Percentiles rank a stretch among this genome's conserved stretches.
phyloP scores from a whole-genome alignment of 176 grass and related monocot species.

The bread wheat (Triticum aestivum) region DNA sequence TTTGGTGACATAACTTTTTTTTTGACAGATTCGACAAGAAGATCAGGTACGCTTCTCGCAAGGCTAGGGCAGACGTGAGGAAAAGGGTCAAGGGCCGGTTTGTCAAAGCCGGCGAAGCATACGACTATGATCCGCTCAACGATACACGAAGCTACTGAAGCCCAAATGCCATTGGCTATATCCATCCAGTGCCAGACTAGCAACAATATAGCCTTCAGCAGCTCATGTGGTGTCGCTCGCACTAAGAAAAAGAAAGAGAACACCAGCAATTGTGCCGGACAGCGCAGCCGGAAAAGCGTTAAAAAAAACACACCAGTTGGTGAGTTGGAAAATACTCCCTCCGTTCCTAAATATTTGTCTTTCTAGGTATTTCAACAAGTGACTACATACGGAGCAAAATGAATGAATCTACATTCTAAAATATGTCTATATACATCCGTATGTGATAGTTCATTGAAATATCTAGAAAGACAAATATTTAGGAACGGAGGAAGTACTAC shows the following conservation, averaged over 20 bases:
- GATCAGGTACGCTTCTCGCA: constrained; percentile 95
- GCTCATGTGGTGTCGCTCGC: constrained; percentile 23
- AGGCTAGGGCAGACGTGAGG: constrained; percentile 90
- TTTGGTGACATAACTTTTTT: constrained; percentile 27
- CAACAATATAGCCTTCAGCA: constrained; percentile 26
- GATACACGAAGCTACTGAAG: constrained; percentile 67
- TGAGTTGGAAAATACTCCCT: constrained; percentile 17
- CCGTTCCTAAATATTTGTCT: too few species aligned
- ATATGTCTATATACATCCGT: too few species aligned
- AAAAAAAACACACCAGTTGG: neutral
- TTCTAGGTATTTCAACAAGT: too few species aligned
- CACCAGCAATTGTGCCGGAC: constrained; percentile 14
- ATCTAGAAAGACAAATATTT: too few species aligned
- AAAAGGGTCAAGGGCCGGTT: constrained; percentile 92
- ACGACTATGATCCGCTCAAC: constrained; percentile 90
- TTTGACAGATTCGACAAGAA: constrained; percentile 88
- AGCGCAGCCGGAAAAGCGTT: neutral
- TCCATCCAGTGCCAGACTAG: constrained; percentile 30
- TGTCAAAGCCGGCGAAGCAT: constrained; percentile 91
- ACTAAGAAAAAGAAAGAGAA: constrained; percentile 9
- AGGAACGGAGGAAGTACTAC: too few species aligned
- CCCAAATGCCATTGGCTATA: neutral
- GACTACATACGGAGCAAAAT: too few species aligned
- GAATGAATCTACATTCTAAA: too few species aligned
- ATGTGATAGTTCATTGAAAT: too few species aligned